Conservation (phyloP, 2,329 filamentous ascomycete genomes). For the Curvularia lunata region DNA sequence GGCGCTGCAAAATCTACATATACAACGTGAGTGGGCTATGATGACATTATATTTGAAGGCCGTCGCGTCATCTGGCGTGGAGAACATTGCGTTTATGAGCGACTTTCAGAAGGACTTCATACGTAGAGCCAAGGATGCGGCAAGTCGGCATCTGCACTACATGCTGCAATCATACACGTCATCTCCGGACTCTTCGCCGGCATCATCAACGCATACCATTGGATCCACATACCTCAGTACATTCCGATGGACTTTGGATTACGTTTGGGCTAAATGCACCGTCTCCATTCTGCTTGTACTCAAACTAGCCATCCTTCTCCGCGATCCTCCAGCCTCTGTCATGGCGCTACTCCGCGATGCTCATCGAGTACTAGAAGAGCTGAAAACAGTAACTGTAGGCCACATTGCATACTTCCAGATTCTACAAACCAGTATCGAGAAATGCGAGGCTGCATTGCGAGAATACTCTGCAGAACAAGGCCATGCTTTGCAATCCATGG, state of each 20-base stretch:
- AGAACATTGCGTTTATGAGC: constrained; percentile 61
- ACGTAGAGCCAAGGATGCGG: constrained; percentile 58
- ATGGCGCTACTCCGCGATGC: constrained; percentile 53
- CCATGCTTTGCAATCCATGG: constrained; percentile 5
- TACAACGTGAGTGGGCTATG: constrained; percentile 62
- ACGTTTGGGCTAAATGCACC: constrained; percentile 65
- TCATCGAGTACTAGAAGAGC: constrained; percentile 52
- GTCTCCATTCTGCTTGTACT: constrained; percentile 64
- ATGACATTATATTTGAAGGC: constrained; percentile 61
- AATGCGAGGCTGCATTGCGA: constrained; percentile 55
- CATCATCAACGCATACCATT: constrained; percentile 11
- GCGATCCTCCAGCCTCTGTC: constrained; percentile 50
- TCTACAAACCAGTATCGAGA: constrained; percentile 58
- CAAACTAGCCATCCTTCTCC: constrained; percentile 59
- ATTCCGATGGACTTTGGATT: constrained; percentile 62
- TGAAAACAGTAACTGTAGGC: constrained; percentile 52
- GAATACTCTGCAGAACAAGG: constrained; percentile 41
- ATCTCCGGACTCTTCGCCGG: constrained; percentile 26
- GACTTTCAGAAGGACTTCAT: constrained; percentile 57
- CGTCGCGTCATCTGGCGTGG: constrained; percentile 56
- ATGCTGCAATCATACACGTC: constrained; percentile 47
- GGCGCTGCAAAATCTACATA: constrained; percentile 55
- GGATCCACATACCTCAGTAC: constrained; percentile 55
- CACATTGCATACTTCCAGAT: constrained; percentile 59
- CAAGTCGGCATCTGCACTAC: constrained; percentile 58